A percentile compares a stretch with the other conserved stretches of the same genome.
Evolutionary conservation across 148 eudicot genomes (phyloP).

Genomic region (Fagopyrum tataricum): DNA sequence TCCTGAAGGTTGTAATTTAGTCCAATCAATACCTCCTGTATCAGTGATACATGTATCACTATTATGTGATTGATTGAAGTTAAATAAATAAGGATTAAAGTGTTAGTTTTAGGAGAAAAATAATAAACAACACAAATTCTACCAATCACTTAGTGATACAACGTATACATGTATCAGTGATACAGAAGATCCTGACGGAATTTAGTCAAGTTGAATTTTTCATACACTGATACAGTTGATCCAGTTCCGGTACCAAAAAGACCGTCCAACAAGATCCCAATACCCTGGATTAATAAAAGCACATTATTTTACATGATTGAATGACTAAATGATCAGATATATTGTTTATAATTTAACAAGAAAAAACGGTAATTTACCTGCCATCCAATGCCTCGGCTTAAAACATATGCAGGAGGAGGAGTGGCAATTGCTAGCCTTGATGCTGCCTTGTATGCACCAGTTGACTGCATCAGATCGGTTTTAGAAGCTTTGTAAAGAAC

Average conservation of each 20-base stretch:
- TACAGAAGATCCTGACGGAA: too few species aligned
- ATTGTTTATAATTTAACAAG: background rate
- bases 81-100: too few species aligned
- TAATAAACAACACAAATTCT: too few species aligned
- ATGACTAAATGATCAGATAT: background rate
- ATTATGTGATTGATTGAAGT: too few species aligned
- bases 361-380: background rate
- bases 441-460: constrained; percentile 95
- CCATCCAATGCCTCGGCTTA: constrained; percentile 49
- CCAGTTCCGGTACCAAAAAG: constrained; percentile 90
- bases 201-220: background rate
- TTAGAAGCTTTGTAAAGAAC: background rate
- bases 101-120: too few species aligned
- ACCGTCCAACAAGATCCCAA: constrained; percentile 85
- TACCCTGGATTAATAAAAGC: constrained; percentile 5
- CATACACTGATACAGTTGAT: constrained; percentile 95
- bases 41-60: too few species aligned
- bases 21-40: too few species aligned
- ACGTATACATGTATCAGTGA: too few species aligned
- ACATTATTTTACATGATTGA: background rate
- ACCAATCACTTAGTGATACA: too few species aligned
- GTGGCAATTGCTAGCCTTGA: constrained; percentile 98
- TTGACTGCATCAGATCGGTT: constrained; percentile 49
- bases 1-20: background rate
- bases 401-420: constrained; percentile 98